Evolutionary conservation across 129 eudicot species (phyloP).

Genomic region (Ambrosia artemisiifolia): DNA sequence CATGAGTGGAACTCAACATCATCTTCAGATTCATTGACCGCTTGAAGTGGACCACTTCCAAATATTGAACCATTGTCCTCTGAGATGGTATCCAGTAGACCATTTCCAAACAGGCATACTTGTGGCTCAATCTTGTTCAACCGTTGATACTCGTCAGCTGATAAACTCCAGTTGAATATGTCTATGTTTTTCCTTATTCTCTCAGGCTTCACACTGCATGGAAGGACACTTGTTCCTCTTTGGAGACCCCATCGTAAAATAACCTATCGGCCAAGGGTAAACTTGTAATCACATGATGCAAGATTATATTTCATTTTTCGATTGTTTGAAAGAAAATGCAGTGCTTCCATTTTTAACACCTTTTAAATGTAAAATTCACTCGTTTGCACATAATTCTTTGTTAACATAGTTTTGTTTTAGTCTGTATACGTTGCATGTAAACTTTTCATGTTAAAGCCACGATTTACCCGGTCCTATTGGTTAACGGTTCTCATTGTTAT

Average conservation of each 20-base stretch:
- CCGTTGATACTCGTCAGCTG: constrained; percentile 40
- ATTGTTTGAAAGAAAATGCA: background rate
- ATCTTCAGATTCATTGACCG: constrained; percentile 55
- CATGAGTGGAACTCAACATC: constrained; percentile 43
- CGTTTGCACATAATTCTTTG: background rate
- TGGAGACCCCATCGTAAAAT: constrained; percentile 60
- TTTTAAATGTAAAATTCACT: background rate
- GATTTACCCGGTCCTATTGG: background rate
- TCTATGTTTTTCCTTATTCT: constrained; percentile 49
- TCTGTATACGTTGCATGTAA: background rate
- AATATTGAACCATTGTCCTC: constrained; percentile 39
- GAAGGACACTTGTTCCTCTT: constrained; percentile 62
- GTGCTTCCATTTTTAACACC: background rate
- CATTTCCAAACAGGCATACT: constrained; percentile 55
- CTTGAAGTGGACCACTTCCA: constrained; percentile 61
- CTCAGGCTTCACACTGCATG: constrained; percentile 59
- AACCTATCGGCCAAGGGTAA: constrained; percentile 28
- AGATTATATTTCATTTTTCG: background rate
- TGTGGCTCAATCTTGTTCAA: constrained; percentile 59
- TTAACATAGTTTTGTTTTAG: background rate
- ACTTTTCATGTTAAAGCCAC: background rate
- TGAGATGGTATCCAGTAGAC: constrained; percentile 39
- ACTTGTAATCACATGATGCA: background rate
- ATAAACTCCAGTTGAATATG: constrained; percentile 46
- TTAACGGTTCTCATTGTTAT: background rate